Evolutionary conservation across 768 basidiomycete genomes (phyloP), one percentile per base, ranked within the genome.

Genomic region (Mycena indigotica): DNA sequence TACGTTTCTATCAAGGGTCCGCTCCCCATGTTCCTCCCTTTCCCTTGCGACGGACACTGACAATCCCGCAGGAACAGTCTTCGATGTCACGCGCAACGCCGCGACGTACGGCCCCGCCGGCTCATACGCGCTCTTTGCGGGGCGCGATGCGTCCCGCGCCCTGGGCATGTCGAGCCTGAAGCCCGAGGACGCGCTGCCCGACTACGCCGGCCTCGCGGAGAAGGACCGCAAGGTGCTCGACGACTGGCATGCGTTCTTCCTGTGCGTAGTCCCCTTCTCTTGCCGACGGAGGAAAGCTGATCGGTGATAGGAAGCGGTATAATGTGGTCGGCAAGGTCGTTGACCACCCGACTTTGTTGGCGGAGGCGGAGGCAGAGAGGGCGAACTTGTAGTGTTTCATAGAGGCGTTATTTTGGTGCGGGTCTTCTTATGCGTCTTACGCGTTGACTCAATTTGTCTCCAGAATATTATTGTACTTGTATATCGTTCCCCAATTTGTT

Each of bases 1-100:
- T 94, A 89, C 63, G 89, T 98, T 35, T 88, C 93, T 32, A 95
- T 98, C 76, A 98, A 96, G 80, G 93, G 92, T 86, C 55, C 39
- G 68, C 63, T 16, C 21, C 21, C 29, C 48, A 12, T 63, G 15
- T 23, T 21, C 50, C 23, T 50, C 52, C 25, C 16, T 44, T 0
- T 10, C 29, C 41, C 15, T 17, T 12, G 2, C 21, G 23, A 4
- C 46, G 38, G 41, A 55, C 55, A 50, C 32, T 21, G 45, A 24
- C 28, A 24, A 25, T 52, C 12, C 48, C 23, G 15, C 29, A 91
- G 91, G 94, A 40, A 88, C 86, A 2, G 80, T 97, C 5, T 98
- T 96, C 72, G 94, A 98, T 69, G 96, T 98, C 6, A 77, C 88
- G 0, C 75, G 76, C 58, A 98, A 25, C 24, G 74, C 75, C 26